Evolutionary conservation across 2,329 filamentous ascomycete species (phyloP), one percentile per base, ranked within the genome.

Genomic region (Ophiostoma tasmaniense): DNA sequence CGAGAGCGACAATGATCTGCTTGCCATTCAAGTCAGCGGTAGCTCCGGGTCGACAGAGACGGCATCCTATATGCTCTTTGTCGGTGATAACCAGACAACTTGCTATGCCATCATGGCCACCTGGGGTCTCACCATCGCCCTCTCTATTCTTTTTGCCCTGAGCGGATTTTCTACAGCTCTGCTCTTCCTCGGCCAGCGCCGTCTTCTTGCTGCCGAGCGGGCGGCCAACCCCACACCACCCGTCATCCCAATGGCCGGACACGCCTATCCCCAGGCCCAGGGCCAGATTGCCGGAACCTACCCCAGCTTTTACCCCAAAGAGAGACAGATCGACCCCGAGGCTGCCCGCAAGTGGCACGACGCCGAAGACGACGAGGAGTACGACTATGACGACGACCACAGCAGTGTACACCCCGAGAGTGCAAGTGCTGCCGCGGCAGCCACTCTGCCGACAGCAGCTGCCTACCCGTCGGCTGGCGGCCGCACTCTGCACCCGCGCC

Each of bases 81-180:
- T 83, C 28, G 81, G 82, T 68, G 80, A 81, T 3, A 83, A 82
- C 73, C 83, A 82, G 77, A 78, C 84, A 22, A 90, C 90, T 68
- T 97, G 93, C 81, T 87, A 89, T 75, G 88, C 95, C 81, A 88
- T 93, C 77, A 96, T 96, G 83, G 87, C 90, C 20, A 86, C 95
- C 73, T 97, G 93, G 93, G 93, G 92, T 0, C 79, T 97, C 71
- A 86, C 87, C 77, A 93, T 97, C 78, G 88, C 88, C 4, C 84
- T 96, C 66, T 92, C 88, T 77, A 85, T 90, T 61, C 80, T 92
- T 45, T 91, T 91, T 75, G 83, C 86, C 71, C 83, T 91, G 70
- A 89, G 87, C 1, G 80, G 82, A 64, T 78, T 89, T 66, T 82
- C 85, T 64, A 84, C 82, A 37, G 78, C 81, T 68, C 86, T 87